phyloP scores from a whole-genome alignment of 306 rosid species.

The Vicia faba region DNA sequence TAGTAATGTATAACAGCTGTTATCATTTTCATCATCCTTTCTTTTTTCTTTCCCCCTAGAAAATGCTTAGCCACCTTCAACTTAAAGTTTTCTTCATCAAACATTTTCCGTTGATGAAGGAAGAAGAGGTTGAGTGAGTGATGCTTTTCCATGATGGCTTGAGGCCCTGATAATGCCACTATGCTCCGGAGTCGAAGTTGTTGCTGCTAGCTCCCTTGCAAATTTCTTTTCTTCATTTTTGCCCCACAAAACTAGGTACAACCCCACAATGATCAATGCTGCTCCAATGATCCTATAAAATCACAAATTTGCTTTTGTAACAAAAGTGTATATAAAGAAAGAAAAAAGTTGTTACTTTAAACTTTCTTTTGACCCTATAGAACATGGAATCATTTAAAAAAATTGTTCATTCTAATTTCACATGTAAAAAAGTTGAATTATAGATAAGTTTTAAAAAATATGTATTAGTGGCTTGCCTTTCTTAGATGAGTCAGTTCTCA shows the following conservation, averaged over 20 bases:
- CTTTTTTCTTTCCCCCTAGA: conserved; percentile 1
- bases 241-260: conserved; percentile 91
- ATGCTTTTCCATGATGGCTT: conserved; percentile 54
- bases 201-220: conserved; percentile 57
- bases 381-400: conserved; percentile 40
- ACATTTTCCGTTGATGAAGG: conserved; percentile 85
- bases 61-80: conserved; percentile 25
- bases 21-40: conserved; percentile 9
- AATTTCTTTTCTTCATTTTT: conserved; percentile 79
- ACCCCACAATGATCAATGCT: conserved; percentile 70
- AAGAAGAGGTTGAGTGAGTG: conserved; percentile 81
- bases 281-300: conserved; percentile 90
- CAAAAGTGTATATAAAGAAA: background rate
- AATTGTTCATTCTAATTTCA: conserved; percentile 23
- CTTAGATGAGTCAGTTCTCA: conserved; percentile 17
- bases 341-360: background rate
- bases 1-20: conserved; percentile 34
- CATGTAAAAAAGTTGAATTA: background rate
- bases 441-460: background rate
- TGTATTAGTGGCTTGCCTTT: conserved; percentile 14
- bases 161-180: conserved; percentile 46
- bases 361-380: conserved; percentile 20
- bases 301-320: conserved; percentile 25
- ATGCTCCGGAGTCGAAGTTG: conserved; percentile 56
- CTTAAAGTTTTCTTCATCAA: conserved; percentile 42